Evolutionary conservation across 176 grass and related monocot species (phyloP), one percentile per base, ranked within the genome.

Genomic region (Oryza meridionalis): DNA sequence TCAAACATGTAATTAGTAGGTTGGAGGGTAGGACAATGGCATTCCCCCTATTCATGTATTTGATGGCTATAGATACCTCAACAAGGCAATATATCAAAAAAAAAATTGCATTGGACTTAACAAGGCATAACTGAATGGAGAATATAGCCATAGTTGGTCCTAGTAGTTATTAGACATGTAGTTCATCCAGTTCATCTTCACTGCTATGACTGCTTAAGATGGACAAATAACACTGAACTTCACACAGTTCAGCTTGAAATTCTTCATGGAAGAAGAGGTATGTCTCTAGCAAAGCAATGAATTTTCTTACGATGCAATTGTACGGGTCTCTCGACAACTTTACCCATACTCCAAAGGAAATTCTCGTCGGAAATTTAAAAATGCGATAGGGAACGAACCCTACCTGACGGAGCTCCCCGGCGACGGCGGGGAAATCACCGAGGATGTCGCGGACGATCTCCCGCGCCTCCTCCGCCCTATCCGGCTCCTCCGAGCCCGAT

Each of bases 361-460:
- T 40, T 32, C 10, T 26, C 22, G 65, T 8, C 37, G 4, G 12
- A 12, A 61, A 59, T 11, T 2, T 17, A n/a, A 70, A 76, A 76
- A 53, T 58, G 5, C 7, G 4, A 53, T 27, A 35, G 16, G 3
- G 70, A 59, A 44, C 43, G 62, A 77, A 72, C 71, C 81, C 15
- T 90, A 92, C 93, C 78, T 92, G 90, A 76, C 75, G 75, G 77
- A 95, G 93, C 82, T 95, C 88, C 2, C 47, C 69, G 4, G 83
- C 76, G 38, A 88, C 58, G n/a, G 85, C 82, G 8, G 90, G 88
- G 71, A 95, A 95, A 51, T 92, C 85, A 29, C 45, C 8, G 66
- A 95, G 90, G 47, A 95, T 92, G 44, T 51, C 83, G 3, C 73
- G 86, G 70, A 86, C 88, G 47, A 95, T 90, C 82, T 90, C 86